A percentile compares a stretch with the other conserved stretches of the same genome.
These are phyloP conservation scores for Datisca glomerata DNA, from an alignment of 306 rosid genomes.

Conservation along the genomic window DNA sequence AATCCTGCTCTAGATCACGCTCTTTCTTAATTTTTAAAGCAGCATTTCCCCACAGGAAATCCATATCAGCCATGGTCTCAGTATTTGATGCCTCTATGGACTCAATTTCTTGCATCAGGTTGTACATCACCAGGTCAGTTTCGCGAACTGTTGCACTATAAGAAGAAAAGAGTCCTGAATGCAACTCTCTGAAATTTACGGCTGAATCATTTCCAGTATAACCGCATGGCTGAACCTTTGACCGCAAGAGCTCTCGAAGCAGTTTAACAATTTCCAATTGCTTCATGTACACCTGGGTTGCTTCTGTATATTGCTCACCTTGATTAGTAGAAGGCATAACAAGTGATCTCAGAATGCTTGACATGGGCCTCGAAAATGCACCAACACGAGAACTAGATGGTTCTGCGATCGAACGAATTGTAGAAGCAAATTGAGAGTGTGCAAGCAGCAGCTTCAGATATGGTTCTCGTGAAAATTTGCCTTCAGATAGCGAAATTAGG, in stretches of 20 bases:
- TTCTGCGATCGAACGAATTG: conserved; percentile 33
- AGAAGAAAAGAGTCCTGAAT: conserved; percentile 47
- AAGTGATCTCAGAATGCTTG: conserved; percentile 61
- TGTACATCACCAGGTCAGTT: conserved; percentile 53
- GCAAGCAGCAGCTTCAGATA: conserved; percentile 66
- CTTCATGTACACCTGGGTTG: conserved; percentile 20
- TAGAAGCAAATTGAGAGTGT: conserved; percentile 79
- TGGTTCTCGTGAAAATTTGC: conserved; percentile 37
- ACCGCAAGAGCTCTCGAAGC: conserved; percentile 35
- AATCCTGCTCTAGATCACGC: conserved; percentile 21
- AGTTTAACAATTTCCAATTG: conserved; percentile 61
- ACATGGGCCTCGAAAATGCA: conserved; percentile 50
- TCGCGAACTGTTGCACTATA: conserved; percentile 56
- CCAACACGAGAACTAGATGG: conserved; percentile 34
- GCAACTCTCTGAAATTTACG: conserved; percentile 49
- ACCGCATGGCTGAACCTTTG: conserved; percentile 23
- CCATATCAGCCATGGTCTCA: conserved; percentile 22
- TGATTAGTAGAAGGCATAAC: conserved; percentile 31
- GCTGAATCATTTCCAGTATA: conserved; percentile 29
- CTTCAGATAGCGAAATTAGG: conserved; percentile 35
- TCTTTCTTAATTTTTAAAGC: conserved; percentile 30
- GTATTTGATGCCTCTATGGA: conserved; percentile 25
- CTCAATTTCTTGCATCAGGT: conserved; percentile 54
- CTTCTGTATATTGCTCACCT: conserved; percentile 13
- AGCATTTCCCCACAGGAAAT: conserved; percentile 44